Evolutionary conservation across 2,329 filamentous ascomycete genomes (phyloP).

Genomic region (Coniosporium uncinatum): DNA sequence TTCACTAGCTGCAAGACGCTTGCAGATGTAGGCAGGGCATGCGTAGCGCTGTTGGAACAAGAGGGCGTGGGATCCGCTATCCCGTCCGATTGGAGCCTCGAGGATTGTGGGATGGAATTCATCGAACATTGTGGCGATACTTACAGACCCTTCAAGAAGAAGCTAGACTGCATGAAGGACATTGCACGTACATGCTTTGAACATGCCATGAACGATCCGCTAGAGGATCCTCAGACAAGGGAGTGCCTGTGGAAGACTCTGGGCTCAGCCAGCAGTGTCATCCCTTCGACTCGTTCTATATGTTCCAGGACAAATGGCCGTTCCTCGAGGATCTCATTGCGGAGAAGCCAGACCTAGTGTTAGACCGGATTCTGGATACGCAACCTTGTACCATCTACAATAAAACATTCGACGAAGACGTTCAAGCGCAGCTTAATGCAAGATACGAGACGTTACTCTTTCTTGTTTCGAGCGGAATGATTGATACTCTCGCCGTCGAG

Average conservation of each 20-base stretch:
- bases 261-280: background rate
- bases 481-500: background rate
- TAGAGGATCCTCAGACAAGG: background rate
- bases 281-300: background rate
- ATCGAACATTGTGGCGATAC: too few relatives aligned
- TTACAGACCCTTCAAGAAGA: too few relatives aligned
- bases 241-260: background rate
- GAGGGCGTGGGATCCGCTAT: too few relatives aligned
- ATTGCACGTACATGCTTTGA: too few relatives aligned
- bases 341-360: background rate
- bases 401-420: background rate
- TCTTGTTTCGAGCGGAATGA: background rate
- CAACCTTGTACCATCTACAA: background rate
- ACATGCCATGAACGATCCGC: background rate
- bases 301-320: background rate
- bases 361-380: background rate
- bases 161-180: too few relatives aligned
- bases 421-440: background rate
- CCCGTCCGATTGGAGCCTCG: too few relatives aligned
- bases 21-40: too few relatives aligned
- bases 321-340: background rate
- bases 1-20: too few relatives aligned
- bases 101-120: too few relatives aligned
- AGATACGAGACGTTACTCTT: background rate
- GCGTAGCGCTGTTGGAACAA: too few relatives aligned